These are phyloP conservation scores for Serendipita sp. DNA, from an alignment of 768 basidiomycete genomes.

Conservation along the genomic window DNA sequence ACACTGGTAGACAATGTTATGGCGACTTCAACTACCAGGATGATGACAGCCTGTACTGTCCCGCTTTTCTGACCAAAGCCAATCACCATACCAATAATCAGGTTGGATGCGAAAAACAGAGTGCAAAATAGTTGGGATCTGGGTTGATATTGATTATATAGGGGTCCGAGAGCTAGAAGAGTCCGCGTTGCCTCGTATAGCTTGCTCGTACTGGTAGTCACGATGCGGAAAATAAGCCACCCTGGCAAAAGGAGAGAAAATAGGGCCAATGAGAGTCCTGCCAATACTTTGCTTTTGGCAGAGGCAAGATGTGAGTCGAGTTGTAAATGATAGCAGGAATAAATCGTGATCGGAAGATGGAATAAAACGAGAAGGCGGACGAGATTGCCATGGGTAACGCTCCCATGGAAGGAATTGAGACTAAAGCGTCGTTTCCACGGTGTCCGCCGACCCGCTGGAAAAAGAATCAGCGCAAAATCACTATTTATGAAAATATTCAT, in stretches of 20 bases:
- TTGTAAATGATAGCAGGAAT: constrained; percentile 59
- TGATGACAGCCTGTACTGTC: constrained; percentile 78
- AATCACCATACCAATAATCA: constrained; percentile 68
- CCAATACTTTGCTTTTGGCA: constrained; percentile 37
- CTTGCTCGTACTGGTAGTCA: constrained; percentile 67
- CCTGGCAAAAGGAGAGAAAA: constrained; percentile 66
- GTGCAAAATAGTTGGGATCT: constrained; percentile 79
- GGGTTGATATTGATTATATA: constrained; percentile 89
- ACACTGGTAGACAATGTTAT: constrained; percentile 79
- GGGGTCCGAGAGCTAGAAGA: constrained; percentile 71
- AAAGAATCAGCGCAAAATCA: constrained; percentile 19
- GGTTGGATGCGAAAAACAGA: constrained; percentile 63
- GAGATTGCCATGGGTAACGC: constrained; percentile 75
- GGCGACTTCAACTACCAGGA: constrained; percentile 75
- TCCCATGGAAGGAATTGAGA: constrained; percentile 64
- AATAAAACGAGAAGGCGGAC: constrained; percentile 82
- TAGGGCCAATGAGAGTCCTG: constrained; percentile 61
- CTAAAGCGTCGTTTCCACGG: constrained; percentile 21
- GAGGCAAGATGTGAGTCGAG: constrained; percentile 25
- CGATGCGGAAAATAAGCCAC: constrained; percentile 59
- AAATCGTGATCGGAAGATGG: constrained; percentile 86
- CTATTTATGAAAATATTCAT: constrained; percentile 20
- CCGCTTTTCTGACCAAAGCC: constrained; percentile 84
- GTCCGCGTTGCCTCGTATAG: constrained; percentile 92
- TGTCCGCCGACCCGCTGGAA: neutral